Conservation (phyloP, 2,329 filamentous ascomycete genomes). For the Bisporella sp. region DNA sequence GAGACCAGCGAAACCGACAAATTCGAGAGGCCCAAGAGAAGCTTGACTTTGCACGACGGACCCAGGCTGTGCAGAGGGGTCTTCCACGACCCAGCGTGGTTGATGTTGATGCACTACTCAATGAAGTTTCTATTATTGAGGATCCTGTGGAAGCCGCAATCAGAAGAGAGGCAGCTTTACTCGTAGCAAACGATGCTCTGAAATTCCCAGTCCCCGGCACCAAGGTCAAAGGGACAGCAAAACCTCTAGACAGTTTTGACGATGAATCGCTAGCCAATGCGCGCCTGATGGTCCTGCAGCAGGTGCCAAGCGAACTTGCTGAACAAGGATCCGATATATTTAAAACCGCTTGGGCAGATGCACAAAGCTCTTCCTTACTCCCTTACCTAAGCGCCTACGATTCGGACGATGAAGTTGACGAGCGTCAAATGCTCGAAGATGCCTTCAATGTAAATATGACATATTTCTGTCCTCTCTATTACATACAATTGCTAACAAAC, state of each 20-base stretch:
- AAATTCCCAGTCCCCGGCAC: constrained; percentile 66
- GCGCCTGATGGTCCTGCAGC: constrained; percentile 57
- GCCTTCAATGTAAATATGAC: constrained; percentile 62
- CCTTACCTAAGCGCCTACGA: constrained; percentile 77
- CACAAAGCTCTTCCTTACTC: constrained; percentile 51
- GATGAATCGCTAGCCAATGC: constrained; percentile 70
- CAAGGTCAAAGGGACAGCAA: constrained; percentile 55
- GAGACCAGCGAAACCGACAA: constrained; percentile 71
- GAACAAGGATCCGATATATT: constrained; percentile 47
- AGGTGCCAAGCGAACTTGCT: constrained; percentile 38
- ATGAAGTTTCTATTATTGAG: constrained; percentile 50
- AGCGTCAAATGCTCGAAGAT: constrained; percentile 31
- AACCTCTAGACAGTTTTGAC: constrained; percentile 55
- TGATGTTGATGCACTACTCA: constrained; percentile 62
- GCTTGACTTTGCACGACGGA: constrained; percentile 75
- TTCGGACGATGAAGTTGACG: constrained; percentile 57
- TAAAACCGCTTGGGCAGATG: constrained; percentile 45
- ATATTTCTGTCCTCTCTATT: not conserved
- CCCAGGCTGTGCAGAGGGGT: constrained; percentile 81
- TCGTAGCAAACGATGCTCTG: constrained; percentile 76
- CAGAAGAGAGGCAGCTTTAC: constrained; percentile 66
- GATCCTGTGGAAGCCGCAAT: constrained; percentile 65
- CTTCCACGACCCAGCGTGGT: constrained; percentile 71
- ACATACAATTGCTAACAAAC: constrained; percentile 12
- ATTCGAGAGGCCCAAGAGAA: constrained; percentile 61